phyloP scores from a whole-genome alignment of 129 eudicot species.

The Flaveria linearis region DNA sequence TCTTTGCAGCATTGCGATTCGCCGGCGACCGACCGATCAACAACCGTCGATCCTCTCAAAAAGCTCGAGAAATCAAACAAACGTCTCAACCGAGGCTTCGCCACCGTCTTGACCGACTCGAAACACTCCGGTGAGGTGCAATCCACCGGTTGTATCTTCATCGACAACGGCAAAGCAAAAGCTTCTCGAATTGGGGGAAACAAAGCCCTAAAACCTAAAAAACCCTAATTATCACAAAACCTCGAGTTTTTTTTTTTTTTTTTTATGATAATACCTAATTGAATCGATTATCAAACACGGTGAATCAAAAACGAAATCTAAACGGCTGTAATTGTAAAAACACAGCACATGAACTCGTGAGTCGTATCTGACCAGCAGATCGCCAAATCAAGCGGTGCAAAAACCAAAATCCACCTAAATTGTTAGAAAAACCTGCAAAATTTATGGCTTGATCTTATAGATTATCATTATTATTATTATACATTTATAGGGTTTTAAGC shows the following conservation, averaged over 20 bases:
- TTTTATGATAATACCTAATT: not conserved
- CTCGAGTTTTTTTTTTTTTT: not conserved
- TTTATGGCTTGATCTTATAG: conserved; percentile 26
- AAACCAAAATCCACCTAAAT: conserved; percentile 27
- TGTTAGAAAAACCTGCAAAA: conserved; percentile 23
- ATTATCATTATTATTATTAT: too few relatives aligned
- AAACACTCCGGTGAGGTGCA: conserved; percentile 33
- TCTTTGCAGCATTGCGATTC: conserved; percentile 32
- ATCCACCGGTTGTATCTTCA: conserved; percentile 83
- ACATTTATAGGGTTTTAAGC: conserved; percentile 35
- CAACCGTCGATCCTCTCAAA: conserved; percentile 40
- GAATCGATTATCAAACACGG: conserved; percentile 1
- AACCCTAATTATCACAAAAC: conserved; percentile 24
- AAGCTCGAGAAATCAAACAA: conserved; percentile 62
- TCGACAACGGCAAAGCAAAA: conserved; percentile 40
- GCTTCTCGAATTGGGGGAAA: not conserved
- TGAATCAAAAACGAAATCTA: conserved; percentile 12
- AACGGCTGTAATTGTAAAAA: conserved; percentile 24
- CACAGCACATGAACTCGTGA: conserved; percentile 11
- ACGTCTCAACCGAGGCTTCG: conserved; percentile 67
- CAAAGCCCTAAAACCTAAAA: conserved; percentile 26
- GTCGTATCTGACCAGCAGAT: conserved; percentile 23
- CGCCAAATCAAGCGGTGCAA: conserved; percentile 32
- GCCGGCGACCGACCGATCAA: conserved; percentile 37
- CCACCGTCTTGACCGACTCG: conserved; percentile 53